These are phyloP conservation scores for Camelina hispida DNA, from an alignment of 345 rosid species.

Conservation along the genomic window DNA sequence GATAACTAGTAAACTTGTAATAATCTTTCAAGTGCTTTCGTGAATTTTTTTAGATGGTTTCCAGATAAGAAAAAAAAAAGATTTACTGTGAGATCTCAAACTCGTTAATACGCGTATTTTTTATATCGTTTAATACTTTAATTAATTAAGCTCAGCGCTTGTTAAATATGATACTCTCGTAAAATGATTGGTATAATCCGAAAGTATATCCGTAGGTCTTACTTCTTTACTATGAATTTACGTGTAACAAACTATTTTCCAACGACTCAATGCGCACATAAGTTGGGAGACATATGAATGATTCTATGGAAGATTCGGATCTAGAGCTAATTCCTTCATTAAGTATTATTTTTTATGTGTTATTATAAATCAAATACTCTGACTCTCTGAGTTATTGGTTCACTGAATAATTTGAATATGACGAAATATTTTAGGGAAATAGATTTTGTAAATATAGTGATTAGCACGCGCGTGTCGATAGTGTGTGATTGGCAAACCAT, in stretches of 20 bases:
- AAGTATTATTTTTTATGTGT: neutral
- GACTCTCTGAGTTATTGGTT: neutral
- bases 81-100: no score
- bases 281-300: neutral
- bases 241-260: neutral
- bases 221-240: neutral
- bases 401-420: slow-evolving; percentile 11
- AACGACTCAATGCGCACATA: slow-evolving; percentile 3
- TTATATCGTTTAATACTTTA: no score
- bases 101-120: no score
- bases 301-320: slow-evolving; percentile 20
- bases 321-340: slow-evolving; percentile 8
- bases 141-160: neutral
- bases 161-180: neutral
- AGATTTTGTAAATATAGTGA: slow-evolving; percentile 11
- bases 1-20: no score
- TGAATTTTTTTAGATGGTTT: no score
- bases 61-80: no score
- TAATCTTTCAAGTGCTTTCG: no score
- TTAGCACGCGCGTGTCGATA: slow-evolving; percentile 41
- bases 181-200: neutral
- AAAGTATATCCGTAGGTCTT: neutral
- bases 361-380: neutral
- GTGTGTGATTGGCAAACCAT: slow-evolving; percentile 15
- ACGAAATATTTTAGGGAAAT: neutral